Percentiles rank a stretch among this genome's conserved stretches.
Conservation (phyloP, 2,329 filamentous ascomycete genomes). For the Colletotrichum tropicicola region DNA sequence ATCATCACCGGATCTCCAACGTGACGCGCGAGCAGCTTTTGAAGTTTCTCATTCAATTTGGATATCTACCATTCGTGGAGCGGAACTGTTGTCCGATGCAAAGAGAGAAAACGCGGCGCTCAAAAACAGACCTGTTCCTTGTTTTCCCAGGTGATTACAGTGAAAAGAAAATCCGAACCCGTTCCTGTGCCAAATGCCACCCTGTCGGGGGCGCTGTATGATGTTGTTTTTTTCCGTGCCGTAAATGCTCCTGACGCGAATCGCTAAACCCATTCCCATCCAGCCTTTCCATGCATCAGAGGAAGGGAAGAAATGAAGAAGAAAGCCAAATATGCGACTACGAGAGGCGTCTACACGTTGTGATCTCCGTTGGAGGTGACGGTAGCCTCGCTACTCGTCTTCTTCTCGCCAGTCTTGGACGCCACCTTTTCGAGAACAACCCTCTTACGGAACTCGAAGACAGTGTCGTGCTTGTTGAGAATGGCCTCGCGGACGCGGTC, state of each 20-base stretch:
- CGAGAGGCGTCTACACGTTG: constrained; percentile 3
- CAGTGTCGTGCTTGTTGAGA: constrained; percentile 46
- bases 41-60: constrained; percentile 14
- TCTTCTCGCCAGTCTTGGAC: constrained; percentile 17
- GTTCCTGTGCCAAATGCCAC: constrained; percentile 14
- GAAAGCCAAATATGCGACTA: not conserved
- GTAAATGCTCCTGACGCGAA: constrained; percentile 23
- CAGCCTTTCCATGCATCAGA: not conserved
- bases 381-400: constrained; percentile 22
- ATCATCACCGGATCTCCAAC: not conserved
- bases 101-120: constrained; percentile 12
- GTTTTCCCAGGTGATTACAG: constrained; percentile 26
- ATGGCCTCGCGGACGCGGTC: constrained; percentile 48
- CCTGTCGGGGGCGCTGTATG: constrained; percentile 5
- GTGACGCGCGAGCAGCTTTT: not conserved
- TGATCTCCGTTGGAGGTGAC: constrained; percentile 23
- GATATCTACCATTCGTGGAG: constrained; percentile 12
- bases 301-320: constrained; percentile 10
- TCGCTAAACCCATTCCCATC: constrained; percentile 21
- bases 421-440: constrained; percentile 23
- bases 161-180: constrained; percentile 18
- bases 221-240: constrained; percentile 21
- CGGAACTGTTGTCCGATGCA: not conserved
- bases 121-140: constrained; percentile 18
- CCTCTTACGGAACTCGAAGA: constrained; percentile 32